These are phyloP conservation scores for Diplodia seriata DNA, from an alignment of 2,329 filamentous ascomycete genomes.

Conservation along the genomic window DNA sequence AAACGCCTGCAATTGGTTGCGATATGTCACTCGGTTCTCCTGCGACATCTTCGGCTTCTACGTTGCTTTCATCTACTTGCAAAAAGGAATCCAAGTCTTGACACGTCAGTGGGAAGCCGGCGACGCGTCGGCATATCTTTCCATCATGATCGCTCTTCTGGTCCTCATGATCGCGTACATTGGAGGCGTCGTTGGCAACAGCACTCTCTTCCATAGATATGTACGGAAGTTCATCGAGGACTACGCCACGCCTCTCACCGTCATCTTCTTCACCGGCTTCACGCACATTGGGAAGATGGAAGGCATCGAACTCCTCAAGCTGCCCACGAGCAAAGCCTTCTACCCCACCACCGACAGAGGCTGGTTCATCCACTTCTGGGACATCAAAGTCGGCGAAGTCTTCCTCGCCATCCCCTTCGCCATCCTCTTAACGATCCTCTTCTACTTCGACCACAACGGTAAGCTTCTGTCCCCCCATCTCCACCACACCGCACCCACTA, in stretches of 20 bases:
- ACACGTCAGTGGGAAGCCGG: conserved; percentile 71
- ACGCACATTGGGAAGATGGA: conserved; percentile 85
- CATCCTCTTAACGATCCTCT: conserved; percentile 79
- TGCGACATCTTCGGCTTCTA: conserved; percentile 96
- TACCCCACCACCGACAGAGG: conserved; percentile 74
- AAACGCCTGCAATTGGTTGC: conserved; percentile 87
- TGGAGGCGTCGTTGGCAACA: conserved; percentile 69
- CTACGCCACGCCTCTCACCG: conserved; percentile 74
- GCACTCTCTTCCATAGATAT: conserved; percentile 75
- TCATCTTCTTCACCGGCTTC: conserved; percentile 87
- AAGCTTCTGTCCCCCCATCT: neutral
- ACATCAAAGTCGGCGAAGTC: conserved; percentile 73
- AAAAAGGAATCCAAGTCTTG: conserved; percentile 88
- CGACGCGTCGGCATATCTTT: conserved; percentile 74
- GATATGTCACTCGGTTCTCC: conserved; percentile 87
- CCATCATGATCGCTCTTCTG: conserved; percentile 75
- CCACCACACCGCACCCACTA: conserved; percentile 34
- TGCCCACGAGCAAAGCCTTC: conserved; percentile 81
- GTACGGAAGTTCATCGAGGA: conserved; percentile 85
- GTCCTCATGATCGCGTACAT: conserved; percentile 79
- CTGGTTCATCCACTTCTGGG: conserved; percentile 86
- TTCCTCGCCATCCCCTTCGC: conserved; percentile 90
- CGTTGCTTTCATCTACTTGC: conserved; percentile 88
- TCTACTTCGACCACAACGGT: conserved; percentile 85
- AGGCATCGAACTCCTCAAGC: conserved; percentile 69